Base-by-base conservation (phyloP, 225 moss, liverwort and hornwort species). In the Physcomitrium patens region DNA sequence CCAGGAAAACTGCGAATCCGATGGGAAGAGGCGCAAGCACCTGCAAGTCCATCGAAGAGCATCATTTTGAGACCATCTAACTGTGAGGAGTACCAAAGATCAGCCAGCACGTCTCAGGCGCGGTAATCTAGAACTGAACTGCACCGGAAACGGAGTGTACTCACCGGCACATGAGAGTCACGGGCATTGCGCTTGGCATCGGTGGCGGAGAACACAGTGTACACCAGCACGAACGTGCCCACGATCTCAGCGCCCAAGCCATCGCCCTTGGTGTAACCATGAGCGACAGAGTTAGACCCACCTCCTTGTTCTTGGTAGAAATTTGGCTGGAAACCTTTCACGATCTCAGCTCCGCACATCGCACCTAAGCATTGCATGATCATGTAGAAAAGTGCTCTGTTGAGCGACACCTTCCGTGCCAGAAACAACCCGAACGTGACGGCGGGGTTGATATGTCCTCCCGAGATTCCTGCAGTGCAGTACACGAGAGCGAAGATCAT, bases 401-500 rank as follows among this genome's bases (percentile, higher is more conserved):
- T 74, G 56, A 87, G 60, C 3, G 87, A 78, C 3, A 87, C 46
- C 76, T 84, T 84, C 70, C 84, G 75, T 28, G 84, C 81, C 58
- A 87, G 65, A 10, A 87, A 82, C 2, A 87, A 6, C 23, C 17
- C 87, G 12, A 87, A 84, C 6, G 84, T 82, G 14, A 82, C 74
- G 3, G 78, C 82, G 2, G 82, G 78, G 50, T 85, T 85, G 68
- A 85, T 79, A 26, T 87, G 87, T 3, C 87, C 87, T 11, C 87
- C 86, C 28, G 87, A 87, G 67, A 87, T 85, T 48, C 87, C 87
- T 1, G 87, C 87, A 1, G 85, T 85, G 75, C 84, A 85, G 37
- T 87, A 87, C 42, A 87, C 87, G n/a, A 87, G 87, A 45, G 75
- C 79, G 72, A 87, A 85, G 70, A 87, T 87, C 74, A 82, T 82